Conservation (phyloP, 371 early-diverging fungal species). For the Lichtheimia ramosa region DNA sequence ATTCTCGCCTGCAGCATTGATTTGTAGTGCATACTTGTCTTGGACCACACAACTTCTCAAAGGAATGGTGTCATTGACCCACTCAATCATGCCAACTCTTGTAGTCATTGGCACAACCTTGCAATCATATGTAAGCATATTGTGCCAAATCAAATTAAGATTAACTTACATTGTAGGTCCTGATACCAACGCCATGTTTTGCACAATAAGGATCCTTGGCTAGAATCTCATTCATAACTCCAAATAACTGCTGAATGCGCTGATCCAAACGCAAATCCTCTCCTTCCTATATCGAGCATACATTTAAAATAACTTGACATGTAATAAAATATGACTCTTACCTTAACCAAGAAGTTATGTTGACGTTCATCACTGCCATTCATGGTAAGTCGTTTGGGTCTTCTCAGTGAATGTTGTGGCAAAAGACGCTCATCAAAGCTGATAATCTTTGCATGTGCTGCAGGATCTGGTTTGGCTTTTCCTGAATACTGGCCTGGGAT, state of each 20-base stretch:
- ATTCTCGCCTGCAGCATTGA: neutral
- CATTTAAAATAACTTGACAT: neutral
- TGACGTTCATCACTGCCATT: slow-evolving; percentile 73
- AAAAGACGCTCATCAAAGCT: slow-evolving; percentile 63
- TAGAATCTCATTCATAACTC: slow-evolving; percentile 74
- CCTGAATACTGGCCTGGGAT: slow-evolving; percentile 80
- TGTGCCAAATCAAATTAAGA: neutral
- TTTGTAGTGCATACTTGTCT: slow-evolving; percentile 20
- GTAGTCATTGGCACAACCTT: slow-evolving; percentile 70
- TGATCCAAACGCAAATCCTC: slow-evolving; percentile 83
- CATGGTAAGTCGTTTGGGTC: slow-evolving; percentile 72
- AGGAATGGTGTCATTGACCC: slow-evolving; percentile 54
- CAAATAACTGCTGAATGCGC: slow-evolving; percentile 75
- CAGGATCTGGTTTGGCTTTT: slow-evolving; percentile 41
- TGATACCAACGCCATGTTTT: slow-evolving; percentile 42
- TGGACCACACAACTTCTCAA: slow-evolving; percentile 5
- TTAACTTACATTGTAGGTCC: slow-evolving; percentile 57
- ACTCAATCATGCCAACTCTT: slow-evolving; percentile 69
- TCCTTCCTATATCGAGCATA: slow-evolving; percentile 56
- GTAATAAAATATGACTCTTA: slow-evolving; percentile 9
- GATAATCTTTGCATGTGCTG: slow-evolving; percentile 57
- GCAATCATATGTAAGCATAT: neutral
- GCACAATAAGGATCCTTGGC: slow-evolving; percentile 53
- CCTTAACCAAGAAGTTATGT: slow-evolving; percentile 74
- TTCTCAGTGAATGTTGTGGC: slow-evolving; percentile 70